These are phyloP conservation scores for Candida verbasci DNA, from an alignment of 805 yeast genomes.

Conservation along the genomic window DNA sequence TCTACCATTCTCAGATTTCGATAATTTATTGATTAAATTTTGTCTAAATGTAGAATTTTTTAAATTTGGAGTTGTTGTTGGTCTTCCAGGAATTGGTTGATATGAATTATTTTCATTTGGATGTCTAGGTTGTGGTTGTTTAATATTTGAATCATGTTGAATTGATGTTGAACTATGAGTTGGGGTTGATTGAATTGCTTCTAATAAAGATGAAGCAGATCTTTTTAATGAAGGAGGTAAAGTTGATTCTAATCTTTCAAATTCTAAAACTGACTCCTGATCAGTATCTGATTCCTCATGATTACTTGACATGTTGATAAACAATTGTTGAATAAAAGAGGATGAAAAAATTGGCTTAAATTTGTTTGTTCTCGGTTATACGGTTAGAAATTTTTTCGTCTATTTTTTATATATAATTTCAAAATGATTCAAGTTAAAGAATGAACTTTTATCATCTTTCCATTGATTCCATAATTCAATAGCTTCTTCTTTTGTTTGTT, in stretches of 20 bases:
- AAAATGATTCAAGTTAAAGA: constrained; percentile 14
- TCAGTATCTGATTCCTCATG: constrained; percentile 12
- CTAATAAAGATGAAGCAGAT: constrained; percentile 36
- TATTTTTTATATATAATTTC: constrained; percentile 15
- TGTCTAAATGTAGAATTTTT: constrained; percentile 14
- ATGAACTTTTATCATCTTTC: constrained; percentile 12
- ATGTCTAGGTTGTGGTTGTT: constrained; percentile 18
- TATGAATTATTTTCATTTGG: constrained; percentile 1
- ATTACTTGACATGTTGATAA: no score
- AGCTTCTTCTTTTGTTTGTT: constrained; percentile 7
- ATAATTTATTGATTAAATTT: constrained; percentile 23
- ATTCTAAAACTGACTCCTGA: constrained; percentile 27
- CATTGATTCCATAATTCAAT: constrained; percentile 13
- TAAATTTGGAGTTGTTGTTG: constrained; percentile 9
- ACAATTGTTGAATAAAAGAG: no score
- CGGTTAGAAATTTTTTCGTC: neutral
- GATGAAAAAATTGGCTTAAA: no score
- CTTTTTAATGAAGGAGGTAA: constrained; percentile 36
- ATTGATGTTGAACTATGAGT: neutral
- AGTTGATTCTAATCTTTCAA: constrained; percentile 40
- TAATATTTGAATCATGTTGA: constrained; percentile 9
- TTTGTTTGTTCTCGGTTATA: no score
- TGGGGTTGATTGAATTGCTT: constrained; percentile 18
- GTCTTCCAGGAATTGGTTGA: constrained; percentile 11
- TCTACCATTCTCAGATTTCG: constrained; percentile 30